These are phyloP conservation scores for Xerophyta viscosa DNA, from an alignment of 106 monocot species.

Conservation along the genomic window DNA sequence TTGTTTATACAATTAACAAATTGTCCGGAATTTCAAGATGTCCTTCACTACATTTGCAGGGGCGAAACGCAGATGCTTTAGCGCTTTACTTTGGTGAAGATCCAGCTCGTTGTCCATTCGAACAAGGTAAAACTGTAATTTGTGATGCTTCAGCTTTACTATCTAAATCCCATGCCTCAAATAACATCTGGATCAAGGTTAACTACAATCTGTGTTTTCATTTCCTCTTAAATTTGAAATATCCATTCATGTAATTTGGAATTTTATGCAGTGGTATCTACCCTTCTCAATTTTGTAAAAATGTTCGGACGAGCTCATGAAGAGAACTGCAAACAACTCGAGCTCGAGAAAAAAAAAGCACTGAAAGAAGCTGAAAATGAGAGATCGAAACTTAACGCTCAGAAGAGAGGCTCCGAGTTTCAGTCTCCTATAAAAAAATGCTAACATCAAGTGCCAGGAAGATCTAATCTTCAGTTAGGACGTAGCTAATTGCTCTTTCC, in stretches of 20 bases:
- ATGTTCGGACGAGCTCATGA: constrained; percentile 44
- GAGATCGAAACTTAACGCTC: constrained; percentile 24
- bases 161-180: too few relatives aligned
- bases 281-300: constrained; percentile 48
- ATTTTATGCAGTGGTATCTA: constrained; percentile 38
- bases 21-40: too few relatives aligned
- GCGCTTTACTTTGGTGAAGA: constrained; percentile 90
- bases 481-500: too few relatives aligned
- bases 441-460: too few relatives aligned
- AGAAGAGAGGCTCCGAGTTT: constrained; percentile 13
- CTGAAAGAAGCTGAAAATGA: constrained; percentile 50
- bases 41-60: constrained; percentile 36
- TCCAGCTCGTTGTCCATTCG: constrained; percentile 69
- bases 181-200: too few relatives aligned
- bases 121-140: constrained; percentile 76
- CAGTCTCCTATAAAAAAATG: constrained; percentile 5
- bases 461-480: too few relatives aligned
- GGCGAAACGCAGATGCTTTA: constrained; percentile 79
- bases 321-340: constrained; percentile 57
- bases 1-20: too few relatives aligned
- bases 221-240: not conserved
- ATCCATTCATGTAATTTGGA: not conserved
- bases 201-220: not conserved
- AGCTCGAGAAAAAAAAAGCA: constrained; percentile 58
- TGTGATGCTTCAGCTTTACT: too few relatives aligned